phyloP scores from a whole-genome alignment of 192 early-diverging fungal genomes.

The Paraglomus brasilianum region DNA sequence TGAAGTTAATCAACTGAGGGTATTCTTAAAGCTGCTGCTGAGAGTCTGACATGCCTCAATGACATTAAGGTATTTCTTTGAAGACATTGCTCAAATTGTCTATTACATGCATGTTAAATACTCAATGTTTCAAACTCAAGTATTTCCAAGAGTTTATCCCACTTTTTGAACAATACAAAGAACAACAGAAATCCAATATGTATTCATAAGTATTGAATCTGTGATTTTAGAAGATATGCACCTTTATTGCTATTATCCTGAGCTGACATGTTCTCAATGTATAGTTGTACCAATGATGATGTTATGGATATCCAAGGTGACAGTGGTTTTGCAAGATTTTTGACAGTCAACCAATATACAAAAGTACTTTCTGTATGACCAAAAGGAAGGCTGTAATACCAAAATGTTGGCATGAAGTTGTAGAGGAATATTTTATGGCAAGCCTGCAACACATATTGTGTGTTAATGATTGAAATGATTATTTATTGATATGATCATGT shows the following conservation, averaged over 20 bases:
- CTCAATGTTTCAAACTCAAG: not conserved
- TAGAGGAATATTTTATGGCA: constrained; percentile 14
- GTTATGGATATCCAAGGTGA: not conserved
- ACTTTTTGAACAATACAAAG: constrained; percentile 1
- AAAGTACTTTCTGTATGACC: not conserved
- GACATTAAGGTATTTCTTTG: too few relatives aligned
- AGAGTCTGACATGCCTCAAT: too few relatives aligned
- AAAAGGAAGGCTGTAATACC: not conserved
- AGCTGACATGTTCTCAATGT: not conserved
- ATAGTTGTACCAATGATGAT: constrained; percentile 3
- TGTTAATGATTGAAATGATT: not conserved
- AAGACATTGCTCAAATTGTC: too few relatives aligned
- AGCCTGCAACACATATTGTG: not conserved
- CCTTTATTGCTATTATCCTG: not conserved
- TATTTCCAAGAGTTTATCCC: constrained; percentile 6
- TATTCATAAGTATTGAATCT: constrained; percentile 3
- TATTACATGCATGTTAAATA: too few relatives aligned
- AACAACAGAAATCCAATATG: constrained; percentile 1
- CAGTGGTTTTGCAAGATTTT: constrained; percentile 8
- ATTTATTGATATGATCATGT: not conserved
- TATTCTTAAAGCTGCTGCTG: too few relatives aligned
- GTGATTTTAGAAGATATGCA: not conserved
- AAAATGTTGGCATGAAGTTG: not conserved
- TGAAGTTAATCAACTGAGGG: too few relatives aligned
- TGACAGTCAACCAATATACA: not conserved